Evolutionary conservation across 129 eudicot genomes (phyloP).

Genomic region (Chrysanthemum seticuspe): DNA sequence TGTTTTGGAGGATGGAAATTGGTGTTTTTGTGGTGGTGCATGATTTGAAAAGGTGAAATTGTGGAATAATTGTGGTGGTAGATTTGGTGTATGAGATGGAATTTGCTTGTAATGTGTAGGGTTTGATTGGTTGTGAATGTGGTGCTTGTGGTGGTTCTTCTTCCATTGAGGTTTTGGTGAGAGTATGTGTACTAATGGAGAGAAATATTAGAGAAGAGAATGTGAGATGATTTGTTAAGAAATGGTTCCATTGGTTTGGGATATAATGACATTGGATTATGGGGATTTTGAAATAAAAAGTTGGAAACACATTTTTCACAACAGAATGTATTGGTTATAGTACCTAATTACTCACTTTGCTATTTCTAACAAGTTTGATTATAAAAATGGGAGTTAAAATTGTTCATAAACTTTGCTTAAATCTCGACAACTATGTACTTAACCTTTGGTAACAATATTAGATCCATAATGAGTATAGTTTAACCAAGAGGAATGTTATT

Average conservation of each 20-base stretch:
- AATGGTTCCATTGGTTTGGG: conserved; percentile 14
- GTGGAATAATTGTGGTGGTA: conserved; percentile 25
- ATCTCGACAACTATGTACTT: neutral
- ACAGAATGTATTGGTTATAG: neutral
- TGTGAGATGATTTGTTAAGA: conserved; percentile 16
- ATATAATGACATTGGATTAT: neutral
- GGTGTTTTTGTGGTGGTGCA: conserved; percentile 52
- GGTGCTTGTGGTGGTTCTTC: conserved; percentile 24
- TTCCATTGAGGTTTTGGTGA: conserved; percentile 22
- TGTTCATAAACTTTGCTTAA: neutral
- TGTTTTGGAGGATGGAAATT: conserved; percentile 61
- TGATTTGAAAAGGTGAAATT: conserved; percentile 43
- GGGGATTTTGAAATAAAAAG: neutral
- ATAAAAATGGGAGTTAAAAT: neutral
- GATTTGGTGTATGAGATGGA: conserved; percentile 76
- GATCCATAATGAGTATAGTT: neutral
- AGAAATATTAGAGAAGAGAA: conserved; percentile 15
- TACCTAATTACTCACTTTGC: too few species aligned
- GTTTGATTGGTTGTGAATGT: conserved; percentile 27
- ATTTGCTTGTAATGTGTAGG: conserved; percentile 58
- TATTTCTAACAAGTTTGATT: neutral
- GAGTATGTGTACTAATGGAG: conserved; percentile 10
- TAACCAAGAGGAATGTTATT: neutral
- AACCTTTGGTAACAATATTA: neutral
- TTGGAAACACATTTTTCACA: neutral